Evolutionary conservation across 768 basidiomycete species (phyloP).

Genomic region (Termitomyces heimii): DNA sequence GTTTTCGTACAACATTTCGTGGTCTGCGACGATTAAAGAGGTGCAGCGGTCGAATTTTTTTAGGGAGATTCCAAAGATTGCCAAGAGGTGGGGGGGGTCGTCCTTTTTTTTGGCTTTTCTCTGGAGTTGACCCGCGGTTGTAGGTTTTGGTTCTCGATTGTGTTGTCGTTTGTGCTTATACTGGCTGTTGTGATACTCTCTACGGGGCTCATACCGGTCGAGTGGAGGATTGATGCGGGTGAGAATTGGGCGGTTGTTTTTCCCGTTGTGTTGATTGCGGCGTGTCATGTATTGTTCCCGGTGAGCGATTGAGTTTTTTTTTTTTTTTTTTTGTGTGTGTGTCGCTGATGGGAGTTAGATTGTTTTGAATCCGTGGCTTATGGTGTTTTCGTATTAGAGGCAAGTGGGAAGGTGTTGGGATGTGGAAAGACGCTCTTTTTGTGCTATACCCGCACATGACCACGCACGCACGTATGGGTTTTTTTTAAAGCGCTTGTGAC

Average conservation of each 20-base stretch:
- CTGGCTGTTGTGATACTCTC: conserved; percentile 50
- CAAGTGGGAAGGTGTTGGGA: background rate
- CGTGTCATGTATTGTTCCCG: conserved; percentile 68
- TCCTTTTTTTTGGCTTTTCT: background rate
- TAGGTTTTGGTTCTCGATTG: conserved; percentile 53
- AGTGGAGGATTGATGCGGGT: conserved; percentile 50
- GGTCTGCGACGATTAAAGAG: conserved; percentile 68
- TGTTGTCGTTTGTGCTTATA: conserved; percentile 49
- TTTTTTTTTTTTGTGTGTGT: background rate
- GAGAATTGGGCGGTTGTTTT: conserved; percentile 68
- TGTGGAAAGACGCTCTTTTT: background rate
- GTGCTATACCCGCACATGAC: background rate
- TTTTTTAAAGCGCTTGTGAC: too few species aligned
- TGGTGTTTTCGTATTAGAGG: conserved; percentile 60
- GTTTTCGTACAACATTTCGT: conserved; percentile 50
- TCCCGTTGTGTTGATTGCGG: conserved; percentile 60
- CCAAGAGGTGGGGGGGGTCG: conserved; percentile 42
- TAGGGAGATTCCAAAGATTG: conserved; percentile 83
- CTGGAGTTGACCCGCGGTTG: too few species aligned
- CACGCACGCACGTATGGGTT: background rate
- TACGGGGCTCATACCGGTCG: conserved; percentile 40
- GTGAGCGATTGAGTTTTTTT: conserved; percentile 33
- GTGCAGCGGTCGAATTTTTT: conserved; percentile 87
- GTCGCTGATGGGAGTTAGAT: conserved; percentile 23
- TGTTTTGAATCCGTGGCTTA: conserved; percentile 42